Evolutionary conservation across 2,329 filamentous ascomycete species (phyloP).

Genomic region (Chrysoporthe puriensis): DNA sequence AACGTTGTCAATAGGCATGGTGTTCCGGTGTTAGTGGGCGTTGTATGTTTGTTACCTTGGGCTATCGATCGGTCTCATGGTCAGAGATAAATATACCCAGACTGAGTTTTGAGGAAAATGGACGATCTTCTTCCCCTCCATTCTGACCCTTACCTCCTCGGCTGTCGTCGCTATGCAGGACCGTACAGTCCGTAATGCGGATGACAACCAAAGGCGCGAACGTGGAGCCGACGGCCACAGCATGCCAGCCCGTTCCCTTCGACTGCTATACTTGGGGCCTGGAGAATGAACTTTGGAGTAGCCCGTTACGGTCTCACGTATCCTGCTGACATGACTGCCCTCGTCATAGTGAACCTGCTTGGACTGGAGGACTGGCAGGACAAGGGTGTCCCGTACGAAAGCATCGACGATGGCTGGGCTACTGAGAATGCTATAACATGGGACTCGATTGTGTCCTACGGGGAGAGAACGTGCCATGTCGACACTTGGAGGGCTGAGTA

Average conservation of each 20-base stretch:
- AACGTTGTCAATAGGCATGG: no score
- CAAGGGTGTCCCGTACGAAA: slow-evolving; percentile 51
- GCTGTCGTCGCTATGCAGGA: no score
- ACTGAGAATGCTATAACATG: slow-evolving; percentile 47
- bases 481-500: slow-evolving; percentile 53
- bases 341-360: slow-evolving; percentile 56
- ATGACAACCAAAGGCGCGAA: no score
- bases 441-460: slow-evolving; percentile 48
- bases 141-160: no score
- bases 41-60: no score
- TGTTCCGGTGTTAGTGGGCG: no score
- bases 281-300: slow-evolving; percentile 25
- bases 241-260: slow-evolving; percentile 16
- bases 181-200: no score
- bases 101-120: no score
- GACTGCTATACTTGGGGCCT: no score
- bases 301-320: slow-evolving; percentile 56
- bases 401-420: slow-evolving; percentile 44
- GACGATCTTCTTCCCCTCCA: no score
- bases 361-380: slow-evolving; percentile 59
- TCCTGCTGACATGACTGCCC: slow-evolving; percentile 44
- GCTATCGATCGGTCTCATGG: no score
- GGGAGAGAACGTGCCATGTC: slow-evolving; percentile 53
- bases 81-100: no score
- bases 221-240: slow-evolving; percentile 47